Conservation (phyloP, 2,329 filamentous ascomycete genomes). For the Exophiala alcalophila region DNA sequence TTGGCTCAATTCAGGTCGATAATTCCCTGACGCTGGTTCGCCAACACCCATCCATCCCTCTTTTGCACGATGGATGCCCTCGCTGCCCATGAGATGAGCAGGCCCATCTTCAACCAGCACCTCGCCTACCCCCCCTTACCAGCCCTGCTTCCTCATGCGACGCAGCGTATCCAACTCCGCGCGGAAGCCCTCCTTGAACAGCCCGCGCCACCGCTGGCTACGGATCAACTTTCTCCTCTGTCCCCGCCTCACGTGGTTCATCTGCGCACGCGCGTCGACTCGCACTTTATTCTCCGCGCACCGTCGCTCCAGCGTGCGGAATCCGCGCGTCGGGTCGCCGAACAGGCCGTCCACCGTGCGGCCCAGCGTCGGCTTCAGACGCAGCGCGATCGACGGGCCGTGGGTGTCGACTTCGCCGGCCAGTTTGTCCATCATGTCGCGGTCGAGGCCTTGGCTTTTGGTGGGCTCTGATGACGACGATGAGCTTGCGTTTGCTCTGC, state of each 20-base stretch:
- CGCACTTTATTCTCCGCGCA: constrained; percentile 37
- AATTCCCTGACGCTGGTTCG: too few species aligned
- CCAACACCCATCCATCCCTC: too few species aligned
- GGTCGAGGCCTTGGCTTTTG: too few species aligned
- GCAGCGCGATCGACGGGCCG: constrained; percentile 18
- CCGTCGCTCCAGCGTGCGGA: constrained; percentile 30
- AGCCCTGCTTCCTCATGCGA: constrained; percentile 47
- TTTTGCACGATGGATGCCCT: too few species aligned
- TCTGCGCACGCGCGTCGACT: constrained; percentile 36
- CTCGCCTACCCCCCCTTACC: constrained; percentile 34
- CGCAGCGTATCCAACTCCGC: constrained; percentile 43
- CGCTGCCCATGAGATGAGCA: too few species aligned
- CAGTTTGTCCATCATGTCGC: constrained; percentile 15
- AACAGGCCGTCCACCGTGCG: constrained; percentile 26
- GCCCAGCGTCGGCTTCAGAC: constrained; percentile 32
- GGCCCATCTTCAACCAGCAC: too few species aligned
- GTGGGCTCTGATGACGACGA: too few species aligned
- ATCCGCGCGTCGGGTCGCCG: constrained; percentile 29
- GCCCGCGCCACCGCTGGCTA: constrained; percentile 41
- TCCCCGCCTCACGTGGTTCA: constrained; percentile 43
- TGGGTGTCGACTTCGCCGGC: constrained; percentile 3
- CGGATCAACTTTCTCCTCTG: constrained; percentile 41
- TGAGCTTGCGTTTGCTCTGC: too few species aligned
- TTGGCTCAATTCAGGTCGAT: too few species aligned
- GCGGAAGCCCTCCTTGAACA: constrained; percentile 46